Evolutionary conservation across 805 yeast species (phyloP).

Genomic region (Wickerhamiella brachini): DNA sequence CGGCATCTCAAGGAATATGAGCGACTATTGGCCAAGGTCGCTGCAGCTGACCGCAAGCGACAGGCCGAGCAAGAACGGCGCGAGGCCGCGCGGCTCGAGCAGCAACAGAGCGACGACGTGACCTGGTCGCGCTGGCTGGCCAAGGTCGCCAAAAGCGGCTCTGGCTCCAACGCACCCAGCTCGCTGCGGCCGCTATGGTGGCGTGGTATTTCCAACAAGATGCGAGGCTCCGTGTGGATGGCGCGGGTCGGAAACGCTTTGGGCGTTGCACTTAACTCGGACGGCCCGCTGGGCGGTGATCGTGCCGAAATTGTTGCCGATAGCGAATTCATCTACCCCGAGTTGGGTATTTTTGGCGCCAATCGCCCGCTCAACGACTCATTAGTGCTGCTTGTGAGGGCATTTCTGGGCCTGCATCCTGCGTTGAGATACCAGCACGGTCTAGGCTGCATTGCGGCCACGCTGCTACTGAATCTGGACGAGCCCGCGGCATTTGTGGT

Average conservation of each 20-base stretch:
- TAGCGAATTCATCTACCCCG: constrained; percentile 25
- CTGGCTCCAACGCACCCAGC: constrained; percentile 9
- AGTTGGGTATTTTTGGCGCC: constrained; percentile 26
- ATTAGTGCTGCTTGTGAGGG: constrained; percentile 25
- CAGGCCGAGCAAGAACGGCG: constrained; percentile 15
- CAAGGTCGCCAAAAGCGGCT: constrained; percentile 24
- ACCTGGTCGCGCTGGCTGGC: constrained; percentile 31
- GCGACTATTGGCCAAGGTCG: constrained; percentile 25
- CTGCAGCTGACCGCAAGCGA: constrained; percentile 28
- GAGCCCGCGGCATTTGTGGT: constrained; percentile 29
- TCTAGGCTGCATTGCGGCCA: constrained; percentile 29
- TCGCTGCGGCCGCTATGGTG: constrained; percentile 42
- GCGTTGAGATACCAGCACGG: constrained; percentile 27
- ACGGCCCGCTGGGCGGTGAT: neutral
- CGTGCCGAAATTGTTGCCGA: constrained; percentile 13
- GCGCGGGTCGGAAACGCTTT: constrained; percentile 29
- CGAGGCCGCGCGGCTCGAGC: constrained; percentile 14
- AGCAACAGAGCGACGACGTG: constrained; percentile 14
- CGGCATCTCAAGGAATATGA: constrained; percentile 45
- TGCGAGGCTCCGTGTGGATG: constrained; percentile 40
- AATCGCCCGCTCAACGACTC: constrained; percentile 25
- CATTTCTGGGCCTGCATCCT: constrained; percentile 20
- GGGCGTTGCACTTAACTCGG: neutral
- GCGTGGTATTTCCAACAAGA: constrained; percentile 39
- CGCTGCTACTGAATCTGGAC: constrained; percentile 28